Base-by-base conservation (phyloP, 192 early-diverging fungal species). In the Backusella morwellensis region DNA sequence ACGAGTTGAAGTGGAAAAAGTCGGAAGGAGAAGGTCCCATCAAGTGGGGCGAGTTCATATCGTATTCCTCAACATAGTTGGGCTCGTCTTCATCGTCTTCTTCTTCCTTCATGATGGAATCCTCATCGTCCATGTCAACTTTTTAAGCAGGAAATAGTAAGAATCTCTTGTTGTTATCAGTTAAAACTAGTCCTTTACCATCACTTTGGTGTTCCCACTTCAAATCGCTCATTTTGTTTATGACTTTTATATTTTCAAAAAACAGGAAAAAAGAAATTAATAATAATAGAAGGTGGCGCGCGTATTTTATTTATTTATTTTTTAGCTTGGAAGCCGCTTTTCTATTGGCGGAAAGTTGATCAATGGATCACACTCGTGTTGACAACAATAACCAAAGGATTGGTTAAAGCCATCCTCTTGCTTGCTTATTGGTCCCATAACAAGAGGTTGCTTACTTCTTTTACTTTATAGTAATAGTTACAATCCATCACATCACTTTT, bases 101-200 rank as follows among this genome's bases (percentile, higher is more conserved):
- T 29, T 41, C 42, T 41, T 71, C 70, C 14, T 44, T 32, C 70
- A 71, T 71, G 26, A 71, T 47, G 29, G 41, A 41, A 47, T 71
- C 70, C 29, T 71, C 70, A 26, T 71, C 70, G 68, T 69, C 35
- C 41, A 71, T 47, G 1, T 71, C 70, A 44, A 71, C 36, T 71
- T 12, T 26, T 29, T n/a, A 50, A 6, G 6, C 6, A 44, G 14
- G 19, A 17, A 40, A 40, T 9, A 11, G 38, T 40, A 40, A 40
- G 38, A 40, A 40, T 40, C 38, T 44, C 8, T 44, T 32, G 32
- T 0, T 32, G 32, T 32, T 32, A 32, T 32, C 32, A 3, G 32
- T 32, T 32, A 2, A 32, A 32, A 0, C 32, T 32, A 3, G 2
- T 0, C 9, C 1, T 44, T 50, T 59, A 59, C 54, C 54, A 59